A percentile compares a stretch with the other conserved stretches of the same genome.
Conservation (phyloP, 1,284 basidiomycete species). For the Ustilago esculenta region DNA sequence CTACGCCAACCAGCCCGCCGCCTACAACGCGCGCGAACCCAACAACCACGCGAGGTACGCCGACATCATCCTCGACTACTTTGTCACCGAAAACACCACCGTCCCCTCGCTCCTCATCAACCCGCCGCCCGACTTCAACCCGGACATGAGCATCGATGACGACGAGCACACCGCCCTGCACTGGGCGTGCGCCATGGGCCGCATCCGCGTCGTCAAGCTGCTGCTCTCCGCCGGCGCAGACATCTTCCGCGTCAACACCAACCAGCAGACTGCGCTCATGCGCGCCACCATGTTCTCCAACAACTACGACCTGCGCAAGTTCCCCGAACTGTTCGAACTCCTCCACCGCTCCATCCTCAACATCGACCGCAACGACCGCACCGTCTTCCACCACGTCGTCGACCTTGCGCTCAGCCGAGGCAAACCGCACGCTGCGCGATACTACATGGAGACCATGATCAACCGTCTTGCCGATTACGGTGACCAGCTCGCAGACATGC, state of each 20-base stretch:
- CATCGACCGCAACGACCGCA: constrained; percentile 97
- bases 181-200: constrained; percentile 99
- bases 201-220: constrained; percentile 93
- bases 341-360: constrained; percentile 96
- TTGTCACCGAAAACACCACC: constrained; percentile 95
- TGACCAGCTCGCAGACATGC: constrained; percentile 94
- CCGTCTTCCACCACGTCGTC: constrained; percentile 97
- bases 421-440: constrained; percentile 95
- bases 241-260: constrained; percentile 95
- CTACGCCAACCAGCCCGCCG: constrained; percentile 31
- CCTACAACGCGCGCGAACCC: constrained; percentile 29
- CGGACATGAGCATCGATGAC: constrained; percentile 96
- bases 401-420: constrained; percentile 98
- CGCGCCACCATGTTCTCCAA: constrained; percentile 99
- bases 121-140: constrained; percentile 91
- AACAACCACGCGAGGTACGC: constrained; percentile 73
- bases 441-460: constrained; percentile 98
- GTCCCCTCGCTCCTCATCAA: constrained; percentile 87
- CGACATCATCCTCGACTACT: constrained; percentile 97
- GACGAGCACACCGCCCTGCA: constrained; percentile 97
- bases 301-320: constrained; percentile 99
- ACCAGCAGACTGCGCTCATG: constrained; percentile 98
- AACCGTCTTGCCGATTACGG: constrained; percentile 91
- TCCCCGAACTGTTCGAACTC: constrained; percentile 95
- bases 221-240: constrained; percentile 93